A percentile compares a stretch with the other conserved stretches of the same genome.
Evolutionary conservation across 148 eudicot genomes (phyloP).

Genomic region (Chenopodium album): DNA sequence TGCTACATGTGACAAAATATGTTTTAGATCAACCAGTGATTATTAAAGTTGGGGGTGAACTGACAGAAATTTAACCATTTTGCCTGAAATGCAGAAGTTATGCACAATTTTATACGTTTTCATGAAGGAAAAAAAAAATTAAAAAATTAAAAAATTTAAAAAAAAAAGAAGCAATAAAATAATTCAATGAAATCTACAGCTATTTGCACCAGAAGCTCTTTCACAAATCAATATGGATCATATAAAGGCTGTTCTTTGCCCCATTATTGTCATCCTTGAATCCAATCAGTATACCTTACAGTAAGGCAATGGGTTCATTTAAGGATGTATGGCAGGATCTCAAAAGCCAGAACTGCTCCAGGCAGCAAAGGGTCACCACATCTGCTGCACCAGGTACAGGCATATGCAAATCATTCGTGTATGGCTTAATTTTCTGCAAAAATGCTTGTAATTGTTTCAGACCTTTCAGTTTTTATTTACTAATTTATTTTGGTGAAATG

Average conservation of each 20-base stretch:
- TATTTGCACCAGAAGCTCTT: neutral
- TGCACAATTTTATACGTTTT: neutral
- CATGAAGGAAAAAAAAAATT: too few relatives aligned
- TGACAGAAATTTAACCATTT: neutral
- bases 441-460: neutral
- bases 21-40: neutral
- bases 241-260: neutral
- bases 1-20: neutral
- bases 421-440: neutral
- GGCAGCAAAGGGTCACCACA: neutral
- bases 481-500: neutral
- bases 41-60: neutral
- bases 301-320: neutral
- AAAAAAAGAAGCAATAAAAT: neutral
- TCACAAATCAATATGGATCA: neutral
- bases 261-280: neutral
- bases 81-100: neutral
- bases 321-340: neutral
- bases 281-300: neutral
- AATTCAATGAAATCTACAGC: neutral
- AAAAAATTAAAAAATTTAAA: too few relatives aligned
- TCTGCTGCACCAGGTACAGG: neutral
- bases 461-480: neutral
- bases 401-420: neutral
- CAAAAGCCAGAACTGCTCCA: neutral